phyloP scores from a whole-genome alignment of 345 rosid genomes.

The Pistacia vera region DNA sequence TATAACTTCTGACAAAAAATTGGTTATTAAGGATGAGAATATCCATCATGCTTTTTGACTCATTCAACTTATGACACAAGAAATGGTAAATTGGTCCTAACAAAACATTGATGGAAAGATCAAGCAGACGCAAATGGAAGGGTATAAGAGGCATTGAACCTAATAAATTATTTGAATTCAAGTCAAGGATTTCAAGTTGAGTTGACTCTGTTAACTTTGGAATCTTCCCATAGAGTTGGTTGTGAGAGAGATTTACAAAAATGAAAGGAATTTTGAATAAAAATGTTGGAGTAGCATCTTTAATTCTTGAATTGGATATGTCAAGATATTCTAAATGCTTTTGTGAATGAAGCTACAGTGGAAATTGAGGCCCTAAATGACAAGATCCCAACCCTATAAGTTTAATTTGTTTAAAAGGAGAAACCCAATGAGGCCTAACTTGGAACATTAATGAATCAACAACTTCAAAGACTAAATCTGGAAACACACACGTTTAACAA shows the following conservation, averaged over 20 bases:
- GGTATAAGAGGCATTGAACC: constrained; percentile 22
- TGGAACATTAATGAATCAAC: constrained; percentile 15
- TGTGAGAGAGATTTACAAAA: constrained; percentile 31
- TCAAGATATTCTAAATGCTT: constrained; percentile 16
- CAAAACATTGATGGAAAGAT: background rate
- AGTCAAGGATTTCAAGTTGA: constrained; percentile 14
- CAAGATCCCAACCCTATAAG: constrained; percentile 20
- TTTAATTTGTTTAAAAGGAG: constrained; percentile 27
- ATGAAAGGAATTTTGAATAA: no score
- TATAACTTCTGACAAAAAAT: constrained; percentile 25
- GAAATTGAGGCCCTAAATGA: constrained; percentile 33
- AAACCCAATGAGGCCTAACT: constrained; percentile 26
- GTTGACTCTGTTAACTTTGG: constrained; percentile 6
- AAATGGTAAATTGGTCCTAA: background rate
- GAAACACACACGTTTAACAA: background rate
- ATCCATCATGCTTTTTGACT: background rate
- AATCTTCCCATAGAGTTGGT: constrained; percentile 27
- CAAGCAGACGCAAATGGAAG: background rate
- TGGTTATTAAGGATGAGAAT: constrained; percentile 42
- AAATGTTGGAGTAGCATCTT: background rate
- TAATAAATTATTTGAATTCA: constrained; percentile 20
- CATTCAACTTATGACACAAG: constrained; percentile 24
- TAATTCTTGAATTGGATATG: constrained; percentile 15
- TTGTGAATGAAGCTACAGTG: constrained; percentile 28
- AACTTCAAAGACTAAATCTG: background rate